These are phyloP conservation scores for Juncus effusus DNA, from an alignment of 176 grass and related monocot genomes.

Conservation along the genomic window DNA sequence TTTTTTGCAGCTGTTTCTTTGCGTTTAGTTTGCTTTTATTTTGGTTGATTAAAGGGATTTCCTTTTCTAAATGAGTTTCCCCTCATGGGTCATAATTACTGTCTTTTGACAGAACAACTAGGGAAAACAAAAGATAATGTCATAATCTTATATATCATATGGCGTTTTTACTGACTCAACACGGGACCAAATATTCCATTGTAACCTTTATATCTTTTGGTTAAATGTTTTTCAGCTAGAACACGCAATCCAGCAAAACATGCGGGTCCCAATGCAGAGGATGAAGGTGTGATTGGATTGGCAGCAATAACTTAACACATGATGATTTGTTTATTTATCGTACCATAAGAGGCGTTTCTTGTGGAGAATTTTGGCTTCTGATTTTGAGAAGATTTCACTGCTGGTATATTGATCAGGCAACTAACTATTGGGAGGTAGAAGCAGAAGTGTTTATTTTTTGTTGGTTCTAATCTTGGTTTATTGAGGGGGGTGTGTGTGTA, in stretches of 20 bases:
- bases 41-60: no score
- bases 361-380: slow-evolving; percentile 12
- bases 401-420: not conserved
- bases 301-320: slow-evolving; percentile 50
- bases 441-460: not conserved
- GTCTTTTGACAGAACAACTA: no score
- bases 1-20: no score
- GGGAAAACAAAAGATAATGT: no score
- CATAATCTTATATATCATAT: not conserved
- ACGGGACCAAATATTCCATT: no score
- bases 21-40: no score
- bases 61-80: no score
- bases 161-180: not conserved
- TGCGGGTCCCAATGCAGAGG: slow-evolving; percentile 49
- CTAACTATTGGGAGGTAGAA: not conserved
- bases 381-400: not conserved
- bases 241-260: slow-evolving; percentile 39
- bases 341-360: not conserved
- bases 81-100: not conserved
- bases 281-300: slow-evolving; percentile 69
- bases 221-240: slow-evolving; percentile 40
- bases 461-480: not conserved
- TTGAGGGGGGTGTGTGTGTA: not conserved
- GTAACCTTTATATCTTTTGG: no score
- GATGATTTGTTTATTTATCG: no score